phyloP scores from a whole-genome alignment of 306 rosid genomes.

The Quercus ilex region DNA sequence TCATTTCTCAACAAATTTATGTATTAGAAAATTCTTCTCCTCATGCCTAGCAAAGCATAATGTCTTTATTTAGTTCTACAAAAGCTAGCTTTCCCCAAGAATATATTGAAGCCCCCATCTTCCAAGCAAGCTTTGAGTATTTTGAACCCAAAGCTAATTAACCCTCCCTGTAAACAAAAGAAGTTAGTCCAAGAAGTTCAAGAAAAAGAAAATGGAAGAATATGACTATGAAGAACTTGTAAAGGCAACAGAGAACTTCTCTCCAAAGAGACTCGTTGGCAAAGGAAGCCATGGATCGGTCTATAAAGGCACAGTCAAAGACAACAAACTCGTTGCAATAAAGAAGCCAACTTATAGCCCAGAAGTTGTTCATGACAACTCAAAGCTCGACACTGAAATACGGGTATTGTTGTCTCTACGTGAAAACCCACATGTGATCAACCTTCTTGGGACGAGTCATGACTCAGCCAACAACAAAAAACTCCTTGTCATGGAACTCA shows the following conservation, averaged over 20 bases:
- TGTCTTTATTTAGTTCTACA: slow-evolving; percentile 36
- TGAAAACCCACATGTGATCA: slow-evolving; percentile 24
- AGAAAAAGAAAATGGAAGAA: slow-evolving; percentile 19
- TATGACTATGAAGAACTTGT: slow-evolving; percentile 43
- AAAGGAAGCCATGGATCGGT: slow-evolving; percentile 67
- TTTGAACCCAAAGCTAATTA: background rate
- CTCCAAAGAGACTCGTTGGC: slow-evolving; percentile 35
- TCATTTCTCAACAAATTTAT: slow-evolving; percentile 20
- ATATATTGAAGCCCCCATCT: slow-evolving; percentile 4
- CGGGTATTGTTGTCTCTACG: slow-evolving; percentile 15
- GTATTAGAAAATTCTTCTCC: background rate
- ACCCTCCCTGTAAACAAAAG: background rate
- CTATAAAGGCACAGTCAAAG: slow-evolving; percentile 27
- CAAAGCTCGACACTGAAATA: slow-evolving; percentile 47
- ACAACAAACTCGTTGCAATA: slow-evolving; percentile 33
- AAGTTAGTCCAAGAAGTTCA: background rate
- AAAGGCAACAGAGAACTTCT: slow-evolving; percentile 43
- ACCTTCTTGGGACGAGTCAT: slow-evolving; percentile 37
- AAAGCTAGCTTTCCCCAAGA: slow-evolving; percentile 22
- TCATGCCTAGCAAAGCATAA: slow-evolving; percentile 21
- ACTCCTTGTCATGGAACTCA: slow-evolving; percentile 47
- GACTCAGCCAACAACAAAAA: slow-evolving; percentile 14
- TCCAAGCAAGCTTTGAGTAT: background rate
- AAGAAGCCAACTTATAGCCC: slow-evolving; percentile 34
- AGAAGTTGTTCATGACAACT: slow-evolving; percentile 7